Percentiles rank a stretch among this genome's conserved stretches.
phyloP scores from a whole-genome alignment of 352 stramenopile genomes.

The Globisporangium rhizosaccharum region DNA sequence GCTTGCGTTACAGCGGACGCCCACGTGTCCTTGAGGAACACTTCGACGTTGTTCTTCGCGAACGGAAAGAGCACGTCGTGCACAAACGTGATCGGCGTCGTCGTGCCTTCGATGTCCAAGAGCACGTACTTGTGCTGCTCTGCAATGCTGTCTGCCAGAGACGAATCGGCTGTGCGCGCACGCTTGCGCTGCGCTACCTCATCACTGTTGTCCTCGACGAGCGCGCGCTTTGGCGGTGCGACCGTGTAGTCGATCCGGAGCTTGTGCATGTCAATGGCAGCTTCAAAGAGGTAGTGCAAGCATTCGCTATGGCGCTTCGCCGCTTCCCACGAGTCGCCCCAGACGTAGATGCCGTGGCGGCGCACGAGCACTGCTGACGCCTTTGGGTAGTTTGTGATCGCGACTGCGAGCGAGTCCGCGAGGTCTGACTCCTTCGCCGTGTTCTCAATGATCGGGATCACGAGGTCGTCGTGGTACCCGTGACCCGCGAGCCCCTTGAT shows the following conservation, averaged over 20 bases:
- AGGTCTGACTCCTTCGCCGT: constrained; percentile 90
- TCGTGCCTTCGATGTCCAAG: constrained; percentile 96
- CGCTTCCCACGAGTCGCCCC: constrained; percentile 94
- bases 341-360: constrained; percentile 95
- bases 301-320: constrained; percentile 96
- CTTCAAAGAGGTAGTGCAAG: constrained; percentile 95
- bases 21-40: constrained; percentile 60
- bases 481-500: constrained; percentile 94
- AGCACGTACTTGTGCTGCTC: constrained; percentile 90
- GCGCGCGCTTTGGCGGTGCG: constrained; percentile 24
- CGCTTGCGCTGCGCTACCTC: constrained; percentile 45
- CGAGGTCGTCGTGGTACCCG: constrained; percentile 89
- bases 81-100: constrained; percentile 95
- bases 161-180: constrained; percentile 18
- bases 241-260: constrained; percentile 73
- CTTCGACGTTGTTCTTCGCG: constrained; percentile 54
- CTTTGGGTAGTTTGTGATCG: constrained; percentile 85
- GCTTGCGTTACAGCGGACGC: constrained; percentile 36
- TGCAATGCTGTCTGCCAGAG: constrained; percentile 28
- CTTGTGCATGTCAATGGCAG: constrained; percentile 86
- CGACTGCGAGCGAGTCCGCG: constrained; percentile 81
- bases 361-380: constrained; percentile 92
- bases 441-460: constrained; percentile 97
- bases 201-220: constrained; percentile 20
- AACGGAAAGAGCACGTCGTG: constrained; percentile 94